Evolutionary conservation across 257 asterid genomes (phyloP).

Genomic region (Capsicum baccatum): DNA sequence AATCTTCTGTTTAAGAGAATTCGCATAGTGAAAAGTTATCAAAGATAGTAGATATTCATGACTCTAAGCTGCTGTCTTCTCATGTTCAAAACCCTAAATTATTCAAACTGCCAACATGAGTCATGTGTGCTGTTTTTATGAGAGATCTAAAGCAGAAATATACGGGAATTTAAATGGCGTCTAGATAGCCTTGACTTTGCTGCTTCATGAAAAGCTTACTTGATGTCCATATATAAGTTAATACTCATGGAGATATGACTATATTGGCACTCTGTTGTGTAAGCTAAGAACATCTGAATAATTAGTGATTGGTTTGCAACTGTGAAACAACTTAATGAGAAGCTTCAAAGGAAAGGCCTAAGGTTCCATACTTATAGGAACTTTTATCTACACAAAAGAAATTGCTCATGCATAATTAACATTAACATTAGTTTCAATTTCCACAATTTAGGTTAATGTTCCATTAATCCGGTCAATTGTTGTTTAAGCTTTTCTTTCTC

Average conservation of each 20-base stretch:
- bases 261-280: not conserved
- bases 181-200: not conserved
- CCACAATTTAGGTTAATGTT: not conserved
- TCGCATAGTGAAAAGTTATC: conserved; percentile 16
- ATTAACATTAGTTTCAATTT: not conserved
- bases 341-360: not conserved
- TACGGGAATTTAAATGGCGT: no score
- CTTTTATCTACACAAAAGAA: not conserved
- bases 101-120: not conserved
- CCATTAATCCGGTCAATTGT: not conserved
- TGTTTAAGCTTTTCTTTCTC: conserved; percentile 21
- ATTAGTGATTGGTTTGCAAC: not conserved
- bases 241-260: not conserved
- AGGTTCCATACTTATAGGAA: not conserved
- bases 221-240: not conserved
- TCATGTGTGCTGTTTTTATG: not conserved
- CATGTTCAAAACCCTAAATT: not conserved
- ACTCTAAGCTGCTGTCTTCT: not conserved
- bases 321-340: conserved; percentile 17
- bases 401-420: not conserved
- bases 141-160: not conserved
- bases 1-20: not conserved
- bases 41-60: conserved; percentile 5
- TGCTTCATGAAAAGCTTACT: not conserved
- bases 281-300: not conserved